A percentile compares a stretch with the other conserved stretches of the same genome.
These are phyloP conservation scores for Flueggea neowawraea DNA, from an alignment of 441 rosid genomes.

Conservation along the genomic window DNA sequence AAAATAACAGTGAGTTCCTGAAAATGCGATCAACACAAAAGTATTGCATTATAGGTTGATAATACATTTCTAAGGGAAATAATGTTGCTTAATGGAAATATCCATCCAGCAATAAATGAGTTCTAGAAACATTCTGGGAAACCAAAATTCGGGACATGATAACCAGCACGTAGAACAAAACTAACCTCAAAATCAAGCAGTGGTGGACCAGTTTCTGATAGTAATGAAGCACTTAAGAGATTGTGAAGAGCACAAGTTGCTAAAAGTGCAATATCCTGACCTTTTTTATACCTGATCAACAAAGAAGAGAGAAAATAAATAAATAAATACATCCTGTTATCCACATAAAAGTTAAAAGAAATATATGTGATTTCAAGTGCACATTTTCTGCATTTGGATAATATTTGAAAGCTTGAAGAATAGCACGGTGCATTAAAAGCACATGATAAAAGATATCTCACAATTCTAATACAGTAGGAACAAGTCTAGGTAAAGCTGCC, in stretches of 20 bases:
- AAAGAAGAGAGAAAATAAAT: slow-evolving; percentile 17
- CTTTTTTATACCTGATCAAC: slow-evolving; percentile 72
- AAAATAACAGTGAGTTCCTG: slow-evolving; percentile 88
- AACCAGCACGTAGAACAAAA: background rate
- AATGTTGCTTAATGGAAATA: slow-evolving; percentile 1
- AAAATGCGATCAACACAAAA: slow-evolving; percentile 6
- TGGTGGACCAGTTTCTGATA: slow-evolving; percentile 98
- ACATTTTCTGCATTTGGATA: too few relatives aligned
- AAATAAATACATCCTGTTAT: slow-evolving; percentile 7
- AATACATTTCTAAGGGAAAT: too few relatives aligned
- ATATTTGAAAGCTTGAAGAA: background rate
- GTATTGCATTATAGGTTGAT: slow-evolving; percentile 2
- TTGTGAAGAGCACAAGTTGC: slow-evolving; percentile 88
- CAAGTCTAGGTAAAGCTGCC: slow-evolving; percentile 91
- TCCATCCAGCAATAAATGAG: too few relatives aligned
- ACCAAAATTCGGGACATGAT: too few relatives aligned
- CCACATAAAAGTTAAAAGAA: background rate
- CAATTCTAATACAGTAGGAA: slow-evolving; percentile 91
- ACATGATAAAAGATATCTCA: slow-evolving; percentile 36
- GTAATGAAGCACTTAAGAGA: slow-evolving; percentile 71
- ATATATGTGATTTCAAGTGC: too few relatives aligned
- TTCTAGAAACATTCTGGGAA: too few relatives aligned
- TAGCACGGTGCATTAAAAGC: background rate
- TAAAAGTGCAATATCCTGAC: slow-evolving; percentile 73
- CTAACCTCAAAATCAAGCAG: slow-evolving; percentile 97